Evolutionary conservation across 352 stramenopile genomes (phyloP).

Genomic region (Globisporangium emineosum): DNA sequence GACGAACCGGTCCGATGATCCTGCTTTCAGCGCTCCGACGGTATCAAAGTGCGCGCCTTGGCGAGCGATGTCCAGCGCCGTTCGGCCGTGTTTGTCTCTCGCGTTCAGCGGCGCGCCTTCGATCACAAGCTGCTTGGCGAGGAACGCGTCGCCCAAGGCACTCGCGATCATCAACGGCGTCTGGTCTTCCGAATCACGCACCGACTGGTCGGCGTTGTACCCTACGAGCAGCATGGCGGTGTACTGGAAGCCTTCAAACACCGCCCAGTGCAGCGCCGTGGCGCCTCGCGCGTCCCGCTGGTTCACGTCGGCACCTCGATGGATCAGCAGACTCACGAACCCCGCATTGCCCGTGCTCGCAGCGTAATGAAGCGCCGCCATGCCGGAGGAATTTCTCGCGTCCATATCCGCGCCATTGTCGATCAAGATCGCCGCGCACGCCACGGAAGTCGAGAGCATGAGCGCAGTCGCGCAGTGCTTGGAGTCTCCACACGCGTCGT

Average conservation of each 20-base stretch:
- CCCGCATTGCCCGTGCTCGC: slow-evolving; percentile 74
- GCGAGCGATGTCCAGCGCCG: slow-evolving; percentile 69
- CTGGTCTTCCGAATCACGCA: slow-evolving; percentile 69
- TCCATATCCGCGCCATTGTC: slow-evolving; percentile 48
- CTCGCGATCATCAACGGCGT: slow-evolving; percentile 82
- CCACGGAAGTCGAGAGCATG: slow-evolving; percentile 76
- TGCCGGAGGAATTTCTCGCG: slow-evolving; percentile 68
- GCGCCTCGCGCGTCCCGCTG: slow-evolving; percentile 61
- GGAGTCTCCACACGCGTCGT: slow-evolving; percentile 55
- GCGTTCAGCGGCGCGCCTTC: slow-evolving; percentile 65
- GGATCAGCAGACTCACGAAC: slow-evolving; percentile 66
- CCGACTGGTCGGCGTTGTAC: slow-evolving; percentile 36
- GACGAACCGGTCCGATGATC: slow-evolving; percentile 63
- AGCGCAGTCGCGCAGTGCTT: slow-evolving; percentile 70
- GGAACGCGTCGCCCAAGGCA: slow-evolving; percentile 72
- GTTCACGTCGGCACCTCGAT: slow-evolving; percentile 64
- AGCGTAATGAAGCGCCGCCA: slow-evolving; percentile 81
- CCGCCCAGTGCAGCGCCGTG: slow-evolving; percentile 76
- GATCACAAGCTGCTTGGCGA: slow-evolving; percentile 81
- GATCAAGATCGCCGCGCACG: slow-evolving; percentile 50
- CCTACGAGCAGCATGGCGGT: slow-evolving; percentile 65
- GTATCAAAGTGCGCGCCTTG: slow-evolving; percentile 72
- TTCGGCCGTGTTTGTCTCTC: slow-evolving; percentile 69
- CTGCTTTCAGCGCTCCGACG: slow-evolving; percentile 57
- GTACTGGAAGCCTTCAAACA: slow-evolving; percentile 87